phyloP scores from a whole-genome alignment of 345 rosid genomes.

The Adansonia digitata region DNA sequence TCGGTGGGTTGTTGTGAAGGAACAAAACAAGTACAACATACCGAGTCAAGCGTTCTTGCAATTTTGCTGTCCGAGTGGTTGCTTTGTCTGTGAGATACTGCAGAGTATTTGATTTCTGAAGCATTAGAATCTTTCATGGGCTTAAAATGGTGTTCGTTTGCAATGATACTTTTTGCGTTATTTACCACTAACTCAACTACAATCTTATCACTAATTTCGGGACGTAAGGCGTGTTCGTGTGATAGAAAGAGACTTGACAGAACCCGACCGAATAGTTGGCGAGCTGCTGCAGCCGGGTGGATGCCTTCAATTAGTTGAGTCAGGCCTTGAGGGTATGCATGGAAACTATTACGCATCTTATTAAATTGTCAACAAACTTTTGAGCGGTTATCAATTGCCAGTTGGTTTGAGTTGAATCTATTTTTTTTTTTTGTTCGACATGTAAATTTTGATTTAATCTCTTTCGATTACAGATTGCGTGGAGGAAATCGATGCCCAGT shows the following conservation, averaged over 20 bases:
- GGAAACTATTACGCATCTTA: not conserved
- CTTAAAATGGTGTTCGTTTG: not conserved
- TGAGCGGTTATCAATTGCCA: not conserved
- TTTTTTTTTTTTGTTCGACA: not conserved
- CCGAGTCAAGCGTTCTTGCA: not conserved
- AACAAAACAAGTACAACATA: not conserved
- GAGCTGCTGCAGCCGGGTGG: conserved; percentile 56
- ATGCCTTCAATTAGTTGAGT: conserved; percentile 37
- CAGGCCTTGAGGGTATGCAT: conserved; percentile 44
- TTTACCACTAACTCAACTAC: not conserved
- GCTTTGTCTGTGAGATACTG: not conserved
- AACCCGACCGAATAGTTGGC: conserved; percentile 48
- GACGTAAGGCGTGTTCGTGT: conserved; percentile 48
- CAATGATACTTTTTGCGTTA: not conserved
- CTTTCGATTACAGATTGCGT: conserved; percentile 40
- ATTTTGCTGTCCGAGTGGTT: no score
- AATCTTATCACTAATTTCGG: conserved; percentile 19
- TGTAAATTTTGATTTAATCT: not conserved
- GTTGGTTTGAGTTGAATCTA: not conserved
- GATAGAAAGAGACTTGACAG: conserved; percentile 48
- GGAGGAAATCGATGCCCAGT: conserved; percentile 48
- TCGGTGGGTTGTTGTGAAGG: not conserved
- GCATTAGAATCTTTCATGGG: not conserved
- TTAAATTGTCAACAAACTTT: not conserved
- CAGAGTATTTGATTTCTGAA: not conserved